phyloP scores from a whole-genome alignment of 2,329 filamentous ascomycete species.

The Ramularia endophylla region DNA sequence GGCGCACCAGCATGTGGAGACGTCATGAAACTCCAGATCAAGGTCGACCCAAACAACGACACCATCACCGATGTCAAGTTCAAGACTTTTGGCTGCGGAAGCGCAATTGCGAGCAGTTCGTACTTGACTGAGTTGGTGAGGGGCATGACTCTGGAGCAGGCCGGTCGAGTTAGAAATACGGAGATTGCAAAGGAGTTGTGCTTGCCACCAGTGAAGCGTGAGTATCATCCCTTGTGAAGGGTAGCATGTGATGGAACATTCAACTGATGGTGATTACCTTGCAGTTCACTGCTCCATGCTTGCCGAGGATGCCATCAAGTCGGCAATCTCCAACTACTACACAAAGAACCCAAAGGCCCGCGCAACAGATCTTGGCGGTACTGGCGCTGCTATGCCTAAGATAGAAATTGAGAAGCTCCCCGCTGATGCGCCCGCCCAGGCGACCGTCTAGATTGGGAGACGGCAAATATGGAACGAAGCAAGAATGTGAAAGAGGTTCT shows the following conservation, averaged over 20 bases:
- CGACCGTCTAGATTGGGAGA: conserved; percentile 5
- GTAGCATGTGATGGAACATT: conserved; percentile 3
- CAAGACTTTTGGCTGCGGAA: conserved; percentile 95
- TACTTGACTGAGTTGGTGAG: conserved; percentile 93
- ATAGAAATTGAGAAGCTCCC: conserved; percentile 54
- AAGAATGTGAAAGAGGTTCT: conserved; percentile 1
- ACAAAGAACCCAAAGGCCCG: conserved; percentile 77
- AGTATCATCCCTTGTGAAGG: conserved; percentile 33
- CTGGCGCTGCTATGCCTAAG: conserved; percentile 61
- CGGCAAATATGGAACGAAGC: not conserved
- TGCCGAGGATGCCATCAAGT: conserved; percentile 88
- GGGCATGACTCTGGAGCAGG: conserved; percentile 95
- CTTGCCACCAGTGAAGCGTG: conserved; percentile 79
- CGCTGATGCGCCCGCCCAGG: conserved; percentile 19
- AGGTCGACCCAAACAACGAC: conserved; percentile 80
- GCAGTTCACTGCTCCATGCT: conserved; percentile 90
- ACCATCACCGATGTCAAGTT: conserved; percentile 94
- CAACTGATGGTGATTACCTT: conserved; percentile 2
- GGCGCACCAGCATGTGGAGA: conserved; percentile 87
- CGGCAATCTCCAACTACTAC: conserved; percentile 85
- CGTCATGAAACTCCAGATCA: conserved; percentile 91
- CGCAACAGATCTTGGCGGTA: conserved; percentile 70
- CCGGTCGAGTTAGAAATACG: conserved; percentile 87
- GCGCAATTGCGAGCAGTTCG: conserved; percentile 87
- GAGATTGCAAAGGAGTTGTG: conserved; percentile 97